Evolutionary conservation across 257 asterid species (phyloP), one percentile per base, ranked within the genome.

Genomic region (Parsonsia alboflavescens): DNA sequence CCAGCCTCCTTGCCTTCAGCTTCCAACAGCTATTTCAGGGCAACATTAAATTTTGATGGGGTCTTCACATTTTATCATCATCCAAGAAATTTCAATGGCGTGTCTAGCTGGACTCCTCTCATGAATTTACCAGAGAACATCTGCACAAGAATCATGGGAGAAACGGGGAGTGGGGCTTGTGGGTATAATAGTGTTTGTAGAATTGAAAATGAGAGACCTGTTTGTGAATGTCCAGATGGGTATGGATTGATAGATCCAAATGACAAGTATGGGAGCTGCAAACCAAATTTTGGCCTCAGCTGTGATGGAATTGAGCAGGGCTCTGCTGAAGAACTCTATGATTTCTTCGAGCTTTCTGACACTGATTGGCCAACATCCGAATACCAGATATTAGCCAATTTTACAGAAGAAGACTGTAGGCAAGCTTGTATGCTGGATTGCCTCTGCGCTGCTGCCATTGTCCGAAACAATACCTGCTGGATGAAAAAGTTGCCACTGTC

Each of bases 401-500:
- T 82, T 33, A 42, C 50, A 0, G 81, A 64, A 73, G 78, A 76
- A 0, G 54, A 26, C 0, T 89, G 93, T 74, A 80, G 64, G 11
- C 72, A 54, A 4, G 75, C 89, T 62, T 91, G 96, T 77, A 50
- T 81, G 74, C 49, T 45, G 2, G 97, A 90, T 73, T 87, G 91
- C 76, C 69, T 92, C 24, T 90, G 96, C n/a, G 82, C 72, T 28
- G 93, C 71, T 24, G 71, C 90, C 0, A 76, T 89, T 57, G 79
- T 44, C 77, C 80, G 87, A 61, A 1, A 0, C 33, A 62, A 68
- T 7, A 81, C 68, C 76, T 91, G 97, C 67, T 89, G 96, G 95
- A 89, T 88, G 84, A 91, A 91, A 88, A 86, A 63, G 81, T 75
- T 86, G 26, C 96, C 96, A 4, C 80, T 89, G 44, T 87, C 95